phyloP scores from a whole-genome alignment of 2,329 filamentous ascomycete genomes.

The Botrytis cinerea region DNA sequence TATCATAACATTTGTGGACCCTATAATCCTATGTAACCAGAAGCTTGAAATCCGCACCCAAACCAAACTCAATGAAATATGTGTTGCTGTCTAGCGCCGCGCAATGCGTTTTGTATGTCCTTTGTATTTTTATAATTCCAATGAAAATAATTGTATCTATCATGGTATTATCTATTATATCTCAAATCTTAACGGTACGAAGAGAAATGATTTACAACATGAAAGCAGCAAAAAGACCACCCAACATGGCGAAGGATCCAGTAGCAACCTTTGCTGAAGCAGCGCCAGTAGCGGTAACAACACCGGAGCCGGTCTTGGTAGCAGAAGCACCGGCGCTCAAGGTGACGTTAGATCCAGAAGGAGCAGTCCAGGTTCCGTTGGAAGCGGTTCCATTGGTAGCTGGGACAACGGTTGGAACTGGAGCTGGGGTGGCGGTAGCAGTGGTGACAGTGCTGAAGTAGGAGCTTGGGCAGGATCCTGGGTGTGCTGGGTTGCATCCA shows the following conservation, averaged over 20 bases:
- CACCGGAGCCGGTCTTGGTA: not conserved
- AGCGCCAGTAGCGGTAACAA: not conserved
- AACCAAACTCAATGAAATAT: not conserved
- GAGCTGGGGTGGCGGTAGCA: not conserved
- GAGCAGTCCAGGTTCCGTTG: slow-evolving; percentile 14
- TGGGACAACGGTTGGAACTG: not conserved
- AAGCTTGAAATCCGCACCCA: slow-evolving; percentile 16
- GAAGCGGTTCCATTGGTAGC: not conserved
- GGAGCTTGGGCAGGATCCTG: slow-evolving; percentile 11
- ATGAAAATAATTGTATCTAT: not conserved
- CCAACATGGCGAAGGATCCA: slow-evolving; percentile 4
- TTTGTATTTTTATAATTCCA: slow-evolving; percentile 2
- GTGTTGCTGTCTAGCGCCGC: slow-evolving; percentile 10
- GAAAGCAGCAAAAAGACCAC: slow-evolving; percentile 11
- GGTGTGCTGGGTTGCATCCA: slow-evolving; percentile 4
- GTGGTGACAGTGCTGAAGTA: slow-evolving; percentile 15
- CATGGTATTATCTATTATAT: not conserved
- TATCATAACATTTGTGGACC: slow-evolving; percentile 19
- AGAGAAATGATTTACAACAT: slow-evolving; percentile 19
- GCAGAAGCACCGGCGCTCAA: not conserved
- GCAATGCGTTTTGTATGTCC: slow-evolving; percentile 3
- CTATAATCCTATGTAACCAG: slow-evolving; percentile 15
- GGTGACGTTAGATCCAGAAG: slow-evolving; percentile 4
- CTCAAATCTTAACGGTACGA: not conserved
- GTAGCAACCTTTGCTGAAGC: slow-evolving; percentile 4